A percentile compares a stretch with the other conserved stretches of the same genome.
phyloP scores from a whole-genome alignment of 1,139 yeast genomes.

The Scheffersomyces titani region DNA sequence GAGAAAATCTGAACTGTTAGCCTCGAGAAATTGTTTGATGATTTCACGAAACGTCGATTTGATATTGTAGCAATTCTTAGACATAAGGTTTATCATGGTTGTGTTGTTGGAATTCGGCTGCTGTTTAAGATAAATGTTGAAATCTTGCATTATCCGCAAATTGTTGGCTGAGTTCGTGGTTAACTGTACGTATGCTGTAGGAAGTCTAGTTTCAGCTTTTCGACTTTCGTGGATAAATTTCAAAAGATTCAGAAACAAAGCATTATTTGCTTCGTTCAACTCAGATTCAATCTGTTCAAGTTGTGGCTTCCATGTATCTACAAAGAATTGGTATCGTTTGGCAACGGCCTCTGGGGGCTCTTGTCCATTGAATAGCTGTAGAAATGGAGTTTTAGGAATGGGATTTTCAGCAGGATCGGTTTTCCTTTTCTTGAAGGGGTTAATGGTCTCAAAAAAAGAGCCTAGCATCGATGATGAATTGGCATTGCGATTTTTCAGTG shows the following conservation, averaged over 20 bases:
- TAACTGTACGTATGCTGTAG: conserved; percentile 48
- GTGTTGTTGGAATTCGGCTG: conserved; percentile 11
- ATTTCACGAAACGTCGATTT: conserved; percentile 42
- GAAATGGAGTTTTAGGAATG: conserved; percentile 29
- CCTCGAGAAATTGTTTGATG: conserved; percentile 29
- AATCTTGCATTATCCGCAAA: conserved; percentile 45
- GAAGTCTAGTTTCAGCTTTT: conserved; percentile 24
- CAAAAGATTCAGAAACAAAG: conserved; percentile 34
- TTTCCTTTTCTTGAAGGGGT: neutral
- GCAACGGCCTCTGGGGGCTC: conserved; percentile 38
- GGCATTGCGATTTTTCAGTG: neutral
- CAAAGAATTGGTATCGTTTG: conserved; percentile 40
- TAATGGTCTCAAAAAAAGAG: neutral
- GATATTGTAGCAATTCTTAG: conserved; percentile 44
- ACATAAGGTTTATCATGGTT: conserved; percentile 38
- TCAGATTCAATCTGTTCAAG: conserved; percentile 35
- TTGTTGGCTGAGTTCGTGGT: conserved; percentile 63
- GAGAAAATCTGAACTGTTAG: conserved; percentile 1
- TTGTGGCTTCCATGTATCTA: conserved; percentile 41
- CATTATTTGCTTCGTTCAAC: conserved; percentile 38
- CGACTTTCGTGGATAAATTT: conserved; percentile 22
- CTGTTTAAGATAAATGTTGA: conserved; percentile 25
- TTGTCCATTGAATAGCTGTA: conserved; percentile 36
- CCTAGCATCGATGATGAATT: neutral
- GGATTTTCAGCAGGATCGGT: neutral